These are phyloP conservation scores for Jamesozyma rosinii DNA, from an alignment of 805 yeast species.

Conservation along the genomic window DNA sequence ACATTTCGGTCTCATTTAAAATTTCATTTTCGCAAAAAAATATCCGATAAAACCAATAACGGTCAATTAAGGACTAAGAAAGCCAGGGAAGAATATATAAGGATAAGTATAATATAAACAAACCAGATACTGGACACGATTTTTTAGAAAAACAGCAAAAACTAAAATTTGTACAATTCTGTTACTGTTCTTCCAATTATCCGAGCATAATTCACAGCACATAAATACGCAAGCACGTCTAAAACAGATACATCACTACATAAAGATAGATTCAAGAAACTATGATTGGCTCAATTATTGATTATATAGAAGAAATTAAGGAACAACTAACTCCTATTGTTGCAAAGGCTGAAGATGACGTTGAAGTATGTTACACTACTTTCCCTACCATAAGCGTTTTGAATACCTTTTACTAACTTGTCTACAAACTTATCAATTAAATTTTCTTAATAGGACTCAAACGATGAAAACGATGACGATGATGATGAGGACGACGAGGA, in stretches of 20 bases:
- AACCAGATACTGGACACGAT: neutral
- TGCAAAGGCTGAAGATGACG: conserved; percentile 63
- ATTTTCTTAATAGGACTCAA: conserved; percentile 3
- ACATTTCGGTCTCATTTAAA: neutral
- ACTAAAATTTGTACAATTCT: no score
- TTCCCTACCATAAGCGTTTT: neutral
- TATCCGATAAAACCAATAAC: conserved; percentile 3
- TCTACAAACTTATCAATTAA: no score
- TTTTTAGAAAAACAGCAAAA: neutral
- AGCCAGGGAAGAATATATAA: neutral
- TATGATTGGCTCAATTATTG: conserved; percentile 33
- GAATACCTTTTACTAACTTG: conserved; percentile 2
- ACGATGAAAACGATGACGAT: conserved; percentile 27
- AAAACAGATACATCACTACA: neutral
- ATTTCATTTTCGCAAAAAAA: neutral
- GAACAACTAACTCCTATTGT: conserved; percentile 70
- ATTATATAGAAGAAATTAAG: conserved; percentile 53
- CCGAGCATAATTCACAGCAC: neutral
- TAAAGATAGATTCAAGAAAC: neutral
- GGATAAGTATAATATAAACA: neutral
- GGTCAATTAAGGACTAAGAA: neutral
- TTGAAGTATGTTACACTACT: conserved; percentile 7
- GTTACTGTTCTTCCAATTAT: neutral
- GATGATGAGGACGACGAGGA: conserved; percentile 57
- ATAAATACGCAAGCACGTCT: neutral